Evolutionary conservation across 1,284 basidiomycete species (phyloP).

Genomic region (Sphaerobolus stellatus): DNA sequence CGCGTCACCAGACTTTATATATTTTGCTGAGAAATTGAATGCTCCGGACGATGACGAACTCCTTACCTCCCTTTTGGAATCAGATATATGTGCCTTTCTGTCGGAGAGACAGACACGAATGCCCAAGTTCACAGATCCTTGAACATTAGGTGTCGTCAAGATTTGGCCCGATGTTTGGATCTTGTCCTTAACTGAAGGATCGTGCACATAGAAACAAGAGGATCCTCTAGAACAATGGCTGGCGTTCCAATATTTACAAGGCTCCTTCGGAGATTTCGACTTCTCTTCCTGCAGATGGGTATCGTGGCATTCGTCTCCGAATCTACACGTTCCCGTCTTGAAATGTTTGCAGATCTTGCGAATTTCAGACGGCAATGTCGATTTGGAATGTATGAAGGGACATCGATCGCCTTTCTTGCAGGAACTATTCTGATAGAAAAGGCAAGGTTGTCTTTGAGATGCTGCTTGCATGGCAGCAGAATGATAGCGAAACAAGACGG

Average conservation of each 20-base stretch:
- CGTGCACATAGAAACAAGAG: conserved; percentile 1
- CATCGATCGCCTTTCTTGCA: conserved; percentile 6
- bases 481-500: too few relatives aligned
- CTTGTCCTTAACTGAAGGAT: neutral
- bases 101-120: too few relatives aligned
- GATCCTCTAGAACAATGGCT: neutral
- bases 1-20: neutral
- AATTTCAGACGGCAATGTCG: too few relatives aligned
- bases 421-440: conserved; percentile 2
- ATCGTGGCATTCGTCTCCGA: conserved; percentile 2
- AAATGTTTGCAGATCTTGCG: conserved; percentile 6
- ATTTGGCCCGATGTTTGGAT: neutral
- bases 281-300: neutral
- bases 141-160: too few relatives aligned
- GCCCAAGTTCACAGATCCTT: too few relatives aligned
- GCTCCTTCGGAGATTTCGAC: neutral
- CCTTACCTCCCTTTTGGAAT: neutral
- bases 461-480: too few relatives aligned
- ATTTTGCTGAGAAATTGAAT: neutral
- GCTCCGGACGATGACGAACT: neutral
- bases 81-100: neutral
- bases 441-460: too few relatives aligned
- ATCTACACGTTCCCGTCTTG: neutral
- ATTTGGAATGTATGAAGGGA: conserved; percentile 1
- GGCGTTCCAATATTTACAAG: conserved; percentile 1